Percentiles rank a stretch among this genome's conserved stretches.
Evolutionary conservation across 2,329 filamentous ascomycete genomes (phyloP).

Genomic region (Ophiocordyceps unilateralis): DNA sequence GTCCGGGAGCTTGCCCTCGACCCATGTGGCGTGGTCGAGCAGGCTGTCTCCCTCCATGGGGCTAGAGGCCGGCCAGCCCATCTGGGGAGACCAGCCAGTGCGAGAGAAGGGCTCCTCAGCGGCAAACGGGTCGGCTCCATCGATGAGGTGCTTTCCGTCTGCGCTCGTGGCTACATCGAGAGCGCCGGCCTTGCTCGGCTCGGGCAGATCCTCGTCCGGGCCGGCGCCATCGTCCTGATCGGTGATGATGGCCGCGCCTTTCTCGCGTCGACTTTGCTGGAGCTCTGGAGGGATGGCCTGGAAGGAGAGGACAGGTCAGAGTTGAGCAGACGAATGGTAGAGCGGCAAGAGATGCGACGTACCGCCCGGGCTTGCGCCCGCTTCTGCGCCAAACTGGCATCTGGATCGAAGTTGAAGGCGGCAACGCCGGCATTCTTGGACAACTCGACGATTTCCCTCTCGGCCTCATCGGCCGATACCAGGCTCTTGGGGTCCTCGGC

Average conservation of each 20-base stretch:
- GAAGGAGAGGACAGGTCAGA: neutral
- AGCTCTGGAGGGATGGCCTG: conserved; percentile 22
- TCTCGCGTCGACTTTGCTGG: conserved; percentile 21
- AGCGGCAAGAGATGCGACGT: conserved; percentile 15
- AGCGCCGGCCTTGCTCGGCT: conserved; percentile 53
- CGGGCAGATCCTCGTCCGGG: conserved; percentile 60
- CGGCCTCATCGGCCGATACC: conserved; percentile 52
- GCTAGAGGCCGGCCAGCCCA: conserved; percentile 51
- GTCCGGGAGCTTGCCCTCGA: conserved; percentile 73
- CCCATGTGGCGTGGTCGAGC: conserved; percentile 72
- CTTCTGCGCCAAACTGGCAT: conserved; percentile 74
- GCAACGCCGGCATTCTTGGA: conserved; percentile 62
- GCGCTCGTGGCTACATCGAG: conserved; percentile 35
- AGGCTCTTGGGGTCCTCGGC: conserved; percentile 52
- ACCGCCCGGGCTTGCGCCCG: conserved; percentile 62
- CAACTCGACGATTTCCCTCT: conserved; percentile 59
- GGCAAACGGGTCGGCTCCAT: conserved; percentile 34
- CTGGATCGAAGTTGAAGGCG: conserved; percentile 73
- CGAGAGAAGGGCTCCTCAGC: conserved; percentile 26
- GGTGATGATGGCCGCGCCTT: conserved; percentile 55
- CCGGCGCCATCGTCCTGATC: conserved; percentile 59
- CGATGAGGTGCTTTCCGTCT: conserved; percentile 27
- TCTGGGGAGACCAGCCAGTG: conserved; percentile 79
- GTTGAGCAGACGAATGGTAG: conserved; percentile 7
- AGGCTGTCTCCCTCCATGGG: conserved; percentile 46